Evolutionary conservation across 2,329 filamentous ascomycete species (phyloP).

Genomic region (Xylaria sp.): DNA sequence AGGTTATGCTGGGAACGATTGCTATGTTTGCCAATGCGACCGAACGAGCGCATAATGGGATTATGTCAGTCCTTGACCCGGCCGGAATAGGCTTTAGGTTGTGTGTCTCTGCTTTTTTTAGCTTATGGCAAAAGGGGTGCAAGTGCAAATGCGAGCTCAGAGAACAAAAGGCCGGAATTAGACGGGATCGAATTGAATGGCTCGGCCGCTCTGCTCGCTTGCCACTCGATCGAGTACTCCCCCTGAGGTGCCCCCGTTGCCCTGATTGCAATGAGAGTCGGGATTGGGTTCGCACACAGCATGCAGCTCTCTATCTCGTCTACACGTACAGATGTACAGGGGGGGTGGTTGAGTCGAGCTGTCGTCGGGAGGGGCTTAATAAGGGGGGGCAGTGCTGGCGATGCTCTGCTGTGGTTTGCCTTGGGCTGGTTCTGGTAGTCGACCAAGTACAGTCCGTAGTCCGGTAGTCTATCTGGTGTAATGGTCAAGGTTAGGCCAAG

Average conservation of each 20-base stretch:
- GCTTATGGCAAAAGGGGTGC: neutral
- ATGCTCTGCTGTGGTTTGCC: neutral
- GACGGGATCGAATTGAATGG: too few relatives aligned
- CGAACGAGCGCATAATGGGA: conserved; percentile 55
- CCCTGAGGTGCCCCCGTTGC: neutral
- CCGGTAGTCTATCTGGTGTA: neutral
- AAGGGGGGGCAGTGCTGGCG: neutral
- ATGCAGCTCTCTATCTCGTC: neutral
- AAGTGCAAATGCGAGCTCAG: neutral
- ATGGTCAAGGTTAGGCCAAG: neutral
- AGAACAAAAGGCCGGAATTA: too few relatives aligned
- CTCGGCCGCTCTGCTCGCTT: neutral
- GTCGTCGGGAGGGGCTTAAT: neutral
- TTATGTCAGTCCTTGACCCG: conserved; percentile 20
- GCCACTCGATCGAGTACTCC: neutral
- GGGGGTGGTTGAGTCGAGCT: too few relatives aligned
- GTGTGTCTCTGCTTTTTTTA: conserved; percentile 2
- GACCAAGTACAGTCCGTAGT: neutral
- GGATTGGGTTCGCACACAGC: neutral
- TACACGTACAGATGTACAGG: too few relatives aligned
- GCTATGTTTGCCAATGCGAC: conserved; percentile 55
- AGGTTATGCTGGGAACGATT: conserved; percentile 55
- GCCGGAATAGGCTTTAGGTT: conserved; percentile 14
- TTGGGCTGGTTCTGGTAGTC: neutral
- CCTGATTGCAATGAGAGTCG: neutral